Conservation (phyloP, 768 basidiomycete species). For the Leccinum barrowsii region DNA sequence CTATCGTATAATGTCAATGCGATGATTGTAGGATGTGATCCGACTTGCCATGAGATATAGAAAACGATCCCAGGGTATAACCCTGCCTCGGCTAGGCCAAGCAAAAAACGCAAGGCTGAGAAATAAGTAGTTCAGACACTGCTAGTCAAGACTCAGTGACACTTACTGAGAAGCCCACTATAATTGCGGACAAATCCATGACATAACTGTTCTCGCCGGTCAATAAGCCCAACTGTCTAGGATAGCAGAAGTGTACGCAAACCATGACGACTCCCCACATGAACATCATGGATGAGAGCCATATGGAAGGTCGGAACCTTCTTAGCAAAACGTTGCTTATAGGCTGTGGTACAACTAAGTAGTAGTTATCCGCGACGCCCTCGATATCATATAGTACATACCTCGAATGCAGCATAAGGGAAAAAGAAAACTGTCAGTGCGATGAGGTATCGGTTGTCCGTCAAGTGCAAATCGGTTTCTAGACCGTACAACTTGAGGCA, state of each 20-base stretch:
- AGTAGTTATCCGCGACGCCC: background rate
- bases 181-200: slow-evolving; percentile 63
- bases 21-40: background rate
- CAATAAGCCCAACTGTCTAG: background rate
- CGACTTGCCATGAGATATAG: slow-evolving; percentile 53
- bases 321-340: slow-evolving; percentile 61
- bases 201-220: slow-evolving; percentile 40
- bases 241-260: slow-evolving; percentile 4
- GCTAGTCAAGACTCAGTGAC: background rate
- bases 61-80: slow-evolving; percentile 54
- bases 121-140: background rate
- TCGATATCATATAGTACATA: slow-evolving; percentile 22
- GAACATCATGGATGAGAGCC: slow-evolving; percentile 46
- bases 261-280: slow-evolving; percentile 43
- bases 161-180: slow-evolving; percentile 57
- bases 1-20: slow-evolving; percentile 29
- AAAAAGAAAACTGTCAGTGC: slow-evolving; percentile 76
- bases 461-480: slow-evolving; percentile 52
- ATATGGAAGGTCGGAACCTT: slow-evolving; percentile 61
- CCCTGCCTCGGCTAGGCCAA: slow-evolving; percentile 54
- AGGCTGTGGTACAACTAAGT: slow-evolving; percentile 37
- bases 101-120: slow-evolving; percentile 55
- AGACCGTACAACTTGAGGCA: slow-evolving; percentile 52
- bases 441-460: slow-evolving; percentile 62
- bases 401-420: slow-evolving; percentile 69